A percentile compares a stretch with the other conserved stretches of the same genome.
phyloP scores from a whole-genome alignment of 2,329 filamentous ascomycete genomes.

The Colletotrichum incanum region DNA sequence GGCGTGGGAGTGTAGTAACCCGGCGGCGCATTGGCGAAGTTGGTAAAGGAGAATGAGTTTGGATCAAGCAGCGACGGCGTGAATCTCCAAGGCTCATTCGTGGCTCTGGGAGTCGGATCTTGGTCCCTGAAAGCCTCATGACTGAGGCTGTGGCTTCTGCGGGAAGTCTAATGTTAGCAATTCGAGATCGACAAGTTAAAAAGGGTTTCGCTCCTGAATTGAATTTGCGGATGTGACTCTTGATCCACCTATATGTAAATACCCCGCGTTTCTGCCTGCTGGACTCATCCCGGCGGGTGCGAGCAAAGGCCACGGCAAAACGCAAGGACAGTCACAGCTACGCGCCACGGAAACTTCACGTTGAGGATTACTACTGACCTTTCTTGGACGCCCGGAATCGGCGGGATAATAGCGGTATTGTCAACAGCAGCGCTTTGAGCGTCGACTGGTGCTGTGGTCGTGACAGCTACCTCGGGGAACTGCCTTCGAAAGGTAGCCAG shows the following conservation, averaged over 20 bases:
- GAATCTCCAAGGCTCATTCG: constrained; percentile 88
- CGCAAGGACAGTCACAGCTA: not conserved
- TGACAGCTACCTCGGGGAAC: constrained; percentile 81
- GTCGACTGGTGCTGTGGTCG: constrained; percentile 62
- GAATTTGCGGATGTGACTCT: not conserved
- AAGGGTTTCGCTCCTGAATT: not conserved
- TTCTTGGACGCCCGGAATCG: constrained; percentile 36
- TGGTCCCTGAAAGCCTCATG: constrained; percentile 74
- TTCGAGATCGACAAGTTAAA: not conserved
- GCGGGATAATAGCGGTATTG: constrained; percentile 44
- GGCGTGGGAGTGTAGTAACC: constrained; percentile 93
- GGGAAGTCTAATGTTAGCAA: constrained; percentile 39
- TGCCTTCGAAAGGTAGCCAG: constrained; percentile 87
- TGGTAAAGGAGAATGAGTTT: constrained; percentile 84
- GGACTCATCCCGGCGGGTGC: constrained; percentile 19
- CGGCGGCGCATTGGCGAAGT: constrained; percentile 84
- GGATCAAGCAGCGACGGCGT: constrained; percentile 92
- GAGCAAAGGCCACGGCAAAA: constrained; percentile 8
- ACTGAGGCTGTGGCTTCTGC: constrained; percentile 62
- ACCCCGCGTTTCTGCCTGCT: constrained; percentile 39
- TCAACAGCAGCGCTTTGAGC: constrained; percentile 53
- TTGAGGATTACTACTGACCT: constrained; percentile 25
- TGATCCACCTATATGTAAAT: constrained; percentile 11
- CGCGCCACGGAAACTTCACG: not conserved
- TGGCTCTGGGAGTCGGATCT: constrained; percentile 85